Conservation (phyloP, 164 flowering plant species). For the Cinnamomum micranthum region DNA sequence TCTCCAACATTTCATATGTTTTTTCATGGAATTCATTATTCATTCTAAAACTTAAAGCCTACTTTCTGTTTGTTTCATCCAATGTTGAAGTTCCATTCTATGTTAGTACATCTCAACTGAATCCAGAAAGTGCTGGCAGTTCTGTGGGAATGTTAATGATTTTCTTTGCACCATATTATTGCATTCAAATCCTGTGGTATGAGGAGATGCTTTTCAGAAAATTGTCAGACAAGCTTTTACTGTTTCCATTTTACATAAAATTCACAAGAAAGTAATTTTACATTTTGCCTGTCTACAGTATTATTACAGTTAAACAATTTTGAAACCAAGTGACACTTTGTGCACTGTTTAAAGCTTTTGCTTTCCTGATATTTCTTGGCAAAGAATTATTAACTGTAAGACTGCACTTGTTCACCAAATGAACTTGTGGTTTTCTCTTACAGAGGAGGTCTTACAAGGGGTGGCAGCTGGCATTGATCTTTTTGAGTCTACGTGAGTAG, state of each 20-base stretch:
- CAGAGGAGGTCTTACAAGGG: slow-evolving; percentile 88
- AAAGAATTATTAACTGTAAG: neutral
- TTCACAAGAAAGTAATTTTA: neutral
- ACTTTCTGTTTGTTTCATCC: neutral
- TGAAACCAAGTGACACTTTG: neutral
- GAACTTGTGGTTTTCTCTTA: slow-evolving; percentile 16
- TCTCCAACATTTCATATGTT: neutral
- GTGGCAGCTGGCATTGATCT: slow-evolving; percentile 88
- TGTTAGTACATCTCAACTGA: neutral
- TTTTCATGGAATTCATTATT: neutral
- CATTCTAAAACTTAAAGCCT: neutral
- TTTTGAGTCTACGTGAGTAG: slow-evolving; percentile 69
- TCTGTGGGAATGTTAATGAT: neutral
- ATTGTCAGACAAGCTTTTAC: neutral
- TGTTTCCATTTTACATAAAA: neutral
- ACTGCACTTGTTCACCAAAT: neutral
- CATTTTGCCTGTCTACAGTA: neutral
- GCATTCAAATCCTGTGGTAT: neutral
- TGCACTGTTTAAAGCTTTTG: neutral
- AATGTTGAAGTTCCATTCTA: neutral
- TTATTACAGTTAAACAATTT: neutral
- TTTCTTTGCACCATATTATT: neutral
- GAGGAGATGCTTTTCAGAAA: neutral
- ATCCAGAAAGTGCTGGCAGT: neutral
- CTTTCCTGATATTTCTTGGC: neutral